Evolutionary conservation across 2,329 filamentous ascomycete species (phyloP).

Genomic region (Chaetomium olivaceum): DNA sequence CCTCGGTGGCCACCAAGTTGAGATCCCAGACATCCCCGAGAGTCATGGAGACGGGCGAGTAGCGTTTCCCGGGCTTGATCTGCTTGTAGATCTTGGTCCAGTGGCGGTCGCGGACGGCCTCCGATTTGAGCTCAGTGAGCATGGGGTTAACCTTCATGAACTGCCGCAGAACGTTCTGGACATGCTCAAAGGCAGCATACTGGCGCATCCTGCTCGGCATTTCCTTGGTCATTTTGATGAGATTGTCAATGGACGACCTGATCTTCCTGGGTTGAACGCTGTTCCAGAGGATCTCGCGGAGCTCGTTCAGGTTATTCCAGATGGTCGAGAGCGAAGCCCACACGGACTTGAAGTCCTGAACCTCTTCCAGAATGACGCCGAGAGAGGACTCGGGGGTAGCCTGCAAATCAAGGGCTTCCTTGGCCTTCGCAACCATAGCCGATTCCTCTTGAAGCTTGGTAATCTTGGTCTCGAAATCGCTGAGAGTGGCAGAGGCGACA

Average conservation of each 20-base stretch:
- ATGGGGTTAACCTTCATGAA: conserved; percentile 89
- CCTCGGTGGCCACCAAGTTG: conserved; percentile 82
- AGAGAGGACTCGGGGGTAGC: conserved; percentile 78
- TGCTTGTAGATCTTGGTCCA: conserved; percentile 99
- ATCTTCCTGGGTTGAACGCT: conserved; percentile 95
- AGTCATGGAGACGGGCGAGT: conserved; percentile 91
- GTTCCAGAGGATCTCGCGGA: conserved; percentile 89
- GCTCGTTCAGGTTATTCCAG: conserved; percentile 93
- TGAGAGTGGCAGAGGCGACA: conserved; percentile 79
- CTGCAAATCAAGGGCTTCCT: conserved; percentile 91
- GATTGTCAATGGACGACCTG: conserved; percentile 79
- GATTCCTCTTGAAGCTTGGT: conserved; percentile 83
- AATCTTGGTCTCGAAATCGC: conserved; percentile 80
- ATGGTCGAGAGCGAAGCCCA: conserved; percentile 96
- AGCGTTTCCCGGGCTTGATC: conserved; percentile 87
- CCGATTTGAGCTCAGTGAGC: conserved; percentile 88
- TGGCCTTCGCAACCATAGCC: conserved; percentile 92
- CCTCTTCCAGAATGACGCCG: conserved; percentile 84
- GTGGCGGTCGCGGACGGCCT: conserved; percentile 92
- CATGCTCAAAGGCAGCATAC: conserved; percentile 99
- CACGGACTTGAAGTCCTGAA: conserved; percentile 98
- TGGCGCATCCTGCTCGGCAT: conserved; percentile 99
- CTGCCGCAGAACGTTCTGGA: conserved; percentile 85
- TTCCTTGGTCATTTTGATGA: conserved; percentile 97
- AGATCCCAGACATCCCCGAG: conserved; percentile 99